Conservation (phyloP, 2,329 filamentous ascomycete species). For the Ophiognomonia clavigignenti-juglandacearum region DNA sequence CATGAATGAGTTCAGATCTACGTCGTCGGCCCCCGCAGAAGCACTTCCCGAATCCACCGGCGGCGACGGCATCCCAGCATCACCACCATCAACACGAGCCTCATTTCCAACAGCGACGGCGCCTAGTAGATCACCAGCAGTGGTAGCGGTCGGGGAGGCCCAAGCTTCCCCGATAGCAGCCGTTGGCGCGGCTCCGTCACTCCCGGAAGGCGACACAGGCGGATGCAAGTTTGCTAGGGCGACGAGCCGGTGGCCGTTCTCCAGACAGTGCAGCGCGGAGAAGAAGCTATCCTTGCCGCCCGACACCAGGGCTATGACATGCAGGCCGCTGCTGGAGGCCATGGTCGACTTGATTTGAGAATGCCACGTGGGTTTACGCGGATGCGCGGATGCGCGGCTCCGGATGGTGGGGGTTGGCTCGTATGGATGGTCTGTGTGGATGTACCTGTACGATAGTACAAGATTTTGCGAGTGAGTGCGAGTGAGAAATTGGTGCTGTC, state of each 20-base stretch:
- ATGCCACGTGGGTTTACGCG: too few relatives aligned
- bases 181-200: too few relatives aligned
- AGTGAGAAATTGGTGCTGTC: too few relatives aligned
- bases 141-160: too few relatives aligned
- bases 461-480: too few relatives aligned
- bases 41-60: too few relatives aligned
- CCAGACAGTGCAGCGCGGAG: conserved; percentile 82
- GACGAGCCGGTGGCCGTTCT: conserved; percentile 78
- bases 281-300: conserved; percentile 97
- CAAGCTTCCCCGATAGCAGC: background rate
- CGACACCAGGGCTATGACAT: conserved; percentile 89
- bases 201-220: too few relatives aligned
- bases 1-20: conserved; percentile 96
- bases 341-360: conserved; percentile 27
- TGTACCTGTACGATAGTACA: too few relatives aligned
- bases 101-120: conserved; percentile 8
- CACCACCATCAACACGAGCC: conserved; percentile 27
- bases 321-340: conserved; percentile 43
- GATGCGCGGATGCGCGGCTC: too few relatives aligned
- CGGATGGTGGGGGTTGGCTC: too few relatives aligned
- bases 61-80: too few relatives aligned
- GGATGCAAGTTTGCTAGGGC: conserved; percentile 88
- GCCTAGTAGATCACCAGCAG: background rate
- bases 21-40: conserved; percentile 30
- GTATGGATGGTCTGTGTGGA: too few relatives aligned